Percentiles rank a stretch among this genome's conserved stretches.
phyloP scores from a whole-genome alignment of 345 rosid species.

The Mangifera indica region DNA sequence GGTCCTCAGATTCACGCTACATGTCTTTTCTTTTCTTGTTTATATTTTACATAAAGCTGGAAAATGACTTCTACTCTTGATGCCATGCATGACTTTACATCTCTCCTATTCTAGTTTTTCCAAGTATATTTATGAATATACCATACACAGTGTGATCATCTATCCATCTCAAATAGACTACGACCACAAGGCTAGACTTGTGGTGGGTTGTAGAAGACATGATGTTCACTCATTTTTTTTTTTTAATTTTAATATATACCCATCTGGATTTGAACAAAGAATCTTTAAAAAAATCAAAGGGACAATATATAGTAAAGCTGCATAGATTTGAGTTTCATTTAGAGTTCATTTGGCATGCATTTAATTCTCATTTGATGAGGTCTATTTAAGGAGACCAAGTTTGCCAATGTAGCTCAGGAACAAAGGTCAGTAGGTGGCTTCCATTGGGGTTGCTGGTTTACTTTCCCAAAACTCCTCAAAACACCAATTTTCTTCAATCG shows the following conservation, averaged over 20 bases:
- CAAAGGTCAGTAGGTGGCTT: slow-evolving; percentile 38
- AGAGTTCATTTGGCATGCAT: slow-evolving; percentile 27
- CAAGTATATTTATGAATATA: neutral
- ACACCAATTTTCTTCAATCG: neutral
- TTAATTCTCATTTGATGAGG: slow-evolving; percentile 19
- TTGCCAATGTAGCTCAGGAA: slow-evolving; percentile 24
- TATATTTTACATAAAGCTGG: neutral
- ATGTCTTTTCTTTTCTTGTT: too few relatives aligned
- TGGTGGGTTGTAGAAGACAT: slow-evolving; percentile 4
- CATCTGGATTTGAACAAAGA: neutral
- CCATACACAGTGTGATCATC: neutral
- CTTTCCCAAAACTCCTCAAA: slow-evolving; percentile 34
- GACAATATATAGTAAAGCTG: slow-evolving; percentile 4
- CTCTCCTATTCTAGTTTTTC: neutral
- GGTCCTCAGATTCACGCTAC: neutral
- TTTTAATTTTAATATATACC: too few relatives aligned
- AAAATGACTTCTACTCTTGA: slow-evolving; percentile 7
- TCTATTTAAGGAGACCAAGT: slow-evolving; percentile 29
- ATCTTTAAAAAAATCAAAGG: slow-evolving; percentile 11
- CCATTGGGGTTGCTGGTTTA: slow-evolving; percentile 22
- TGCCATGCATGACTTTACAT: neutral
- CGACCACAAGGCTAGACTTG: slow-evolving; percentile 25
- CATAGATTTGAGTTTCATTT: slow-evolving; percentile 32
- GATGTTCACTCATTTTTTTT: too few relatives aligned
- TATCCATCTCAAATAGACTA: neutral